Conservation (phyloP, 2,329 filamentous ascomycete genomes). For the Zasmidium citrigriseum region DNA sequence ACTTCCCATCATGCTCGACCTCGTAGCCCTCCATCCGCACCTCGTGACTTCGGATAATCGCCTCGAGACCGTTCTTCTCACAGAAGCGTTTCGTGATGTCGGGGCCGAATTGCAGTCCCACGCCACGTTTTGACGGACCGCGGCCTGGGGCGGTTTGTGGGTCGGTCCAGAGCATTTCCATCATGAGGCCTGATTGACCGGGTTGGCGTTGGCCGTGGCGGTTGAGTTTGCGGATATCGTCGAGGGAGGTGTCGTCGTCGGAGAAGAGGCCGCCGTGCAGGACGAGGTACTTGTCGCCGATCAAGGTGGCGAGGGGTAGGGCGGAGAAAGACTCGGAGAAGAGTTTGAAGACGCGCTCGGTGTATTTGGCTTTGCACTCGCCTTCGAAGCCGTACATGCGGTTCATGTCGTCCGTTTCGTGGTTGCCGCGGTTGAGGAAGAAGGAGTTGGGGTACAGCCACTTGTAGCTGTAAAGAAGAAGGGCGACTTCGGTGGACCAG, state of each 20-base stretch:
- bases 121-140: slow-evolving; percentile 92
- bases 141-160: slow-evolving; percentile 83
- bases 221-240: slow-evolving; percentile 92
- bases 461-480: slow-evolving; percentile 94
- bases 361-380: slow-evolving; percentile 98
- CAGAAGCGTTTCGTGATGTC: slow-evolving; percentile 97
- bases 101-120: slow-evolving; percentile 94
- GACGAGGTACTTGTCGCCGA: slow-evolving; percentile 87
- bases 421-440: slow-evolving; percentile 97
- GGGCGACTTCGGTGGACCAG: slow-evolving; percentile 96
- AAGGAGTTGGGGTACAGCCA: slow-evolving; percentile 81
- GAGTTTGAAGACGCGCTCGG: slow-evolving; percentile 90
- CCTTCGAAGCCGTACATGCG: slow-evolving; percentile 97
- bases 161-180: slow-evolving; percentile 99
- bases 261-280: slow-evolving; percentile 96
- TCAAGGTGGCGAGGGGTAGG: slow-evolving; percentile 84
- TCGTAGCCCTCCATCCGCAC: slow-evolving; percentile 99
- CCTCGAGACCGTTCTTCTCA: slow-evolving; percentile 90
- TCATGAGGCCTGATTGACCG: slow-evolving; percentile 93
- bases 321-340: slow-evolving; percentile 99
- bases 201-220: slow-evolving; percentile 89
- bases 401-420: slow-evolving; percentile 95
- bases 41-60: slow-evolving; percentile 95
- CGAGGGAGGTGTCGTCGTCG: slow-evolving; percentile 85
- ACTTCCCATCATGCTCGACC: slow-evolving; percentile 91